A percentile compares a stretch with the other conserved stretches of the same genome.
Conservation (phyloP, 441 rosid species). For the Breynia disticha region DNA sequence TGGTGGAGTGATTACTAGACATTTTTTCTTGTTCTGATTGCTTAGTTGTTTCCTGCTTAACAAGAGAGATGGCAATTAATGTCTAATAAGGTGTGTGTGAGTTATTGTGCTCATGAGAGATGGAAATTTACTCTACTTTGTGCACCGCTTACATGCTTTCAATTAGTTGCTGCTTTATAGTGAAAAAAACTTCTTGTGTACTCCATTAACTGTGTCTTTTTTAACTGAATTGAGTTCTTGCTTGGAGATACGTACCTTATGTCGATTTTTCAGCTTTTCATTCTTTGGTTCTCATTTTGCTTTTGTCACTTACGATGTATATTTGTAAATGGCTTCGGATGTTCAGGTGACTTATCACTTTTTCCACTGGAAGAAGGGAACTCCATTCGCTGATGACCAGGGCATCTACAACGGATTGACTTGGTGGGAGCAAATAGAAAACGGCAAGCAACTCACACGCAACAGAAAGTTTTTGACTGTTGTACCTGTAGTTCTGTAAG, state of each 20-base stretch:
- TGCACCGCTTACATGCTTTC: too few species aligned
- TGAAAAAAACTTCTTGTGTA: too few species aligned
- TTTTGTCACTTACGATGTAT: constrained; percentile 10
- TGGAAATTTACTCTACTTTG: too few species aligned
- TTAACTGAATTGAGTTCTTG: too few species aligned
- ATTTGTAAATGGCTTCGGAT: constrained; percentile 9
- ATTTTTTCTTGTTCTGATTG: too few species aligned
- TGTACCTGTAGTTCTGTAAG: constrained; percentile 87
- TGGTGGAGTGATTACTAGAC: too few species aligned
- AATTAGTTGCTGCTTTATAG: too few species aligned
- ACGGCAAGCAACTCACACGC: constrained; percentile 81
- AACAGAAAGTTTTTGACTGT: constrained; percentile 78
- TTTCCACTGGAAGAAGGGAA: constrained; percentile 96
- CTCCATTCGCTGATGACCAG: constrained; percentile 94
- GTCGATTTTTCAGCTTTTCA: background rate
- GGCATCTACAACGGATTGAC: constrained; percentile 87
- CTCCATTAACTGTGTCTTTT: too few species aligned
- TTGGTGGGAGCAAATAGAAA: constrained; percentile 98
- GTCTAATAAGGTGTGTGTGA: too few species aligned
- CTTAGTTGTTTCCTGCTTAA: too few species aligned
- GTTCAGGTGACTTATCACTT: constrained; percentile 75
- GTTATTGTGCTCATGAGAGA: too few species aligned
- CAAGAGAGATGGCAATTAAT: too few species aligned
- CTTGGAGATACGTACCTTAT: background rate
- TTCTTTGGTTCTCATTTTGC: background rate